A percentile compares a stretch with the other conserved stretches of the same genome.
Evolutionary conservation across 148 eudicot species (phyloP).

Genomic region (Oxyria digyna): DNA sequence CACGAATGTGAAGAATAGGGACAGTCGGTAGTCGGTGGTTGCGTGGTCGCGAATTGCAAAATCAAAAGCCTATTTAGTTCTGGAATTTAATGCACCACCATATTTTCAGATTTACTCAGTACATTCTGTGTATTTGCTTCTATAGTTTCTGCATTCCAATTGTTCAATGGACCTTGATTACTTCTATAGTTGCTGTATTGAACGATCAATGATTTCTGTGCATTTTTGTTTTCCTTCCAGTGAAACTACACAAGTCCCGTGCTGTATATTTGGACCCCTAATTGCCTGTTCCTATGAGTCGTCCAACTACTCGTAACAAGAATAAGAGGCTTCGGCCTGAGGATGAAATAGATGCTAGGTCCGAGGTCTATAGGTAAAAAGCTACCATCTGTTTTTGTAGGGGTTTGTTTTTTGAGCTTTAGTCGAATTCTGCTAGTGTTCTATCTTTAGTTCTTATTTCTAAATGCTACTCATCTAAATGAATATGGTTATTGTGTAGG

Average conservation of each 20-base stretch:
- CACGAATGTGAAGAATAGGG: background rate
- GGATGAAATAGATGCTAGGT: conserved; percentile 39
- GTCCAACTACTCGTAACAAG: conserved; percentile 69
- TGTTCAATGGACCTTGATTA: background rate
- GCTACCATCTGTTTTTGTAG: background rate
- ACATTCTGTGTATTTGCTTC: background rate
- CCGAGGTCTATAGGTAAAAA: conserved; percentile 50
- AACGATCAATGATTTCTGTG: background rate
- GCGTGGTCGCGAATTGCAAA: background rate
- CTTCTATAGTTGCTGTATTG: background rate
- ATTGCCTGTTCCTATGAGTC: conserved; percentile 28
- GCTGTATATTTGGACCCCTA: background rate
- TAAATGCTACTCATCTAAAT: background rate
- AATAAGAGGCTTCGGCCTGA: conserved; percentile 64
- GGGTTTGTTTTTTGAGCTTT: background rate
- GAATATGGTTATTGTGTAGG: conserved; percentile 25
- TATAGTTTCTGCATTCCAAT: background rate
- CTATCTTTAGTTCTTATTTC: background rate
- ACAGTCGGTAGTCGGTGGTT: background rate
- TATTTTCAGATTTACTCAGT: background rate
- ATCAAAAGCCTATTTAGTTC: background rate
- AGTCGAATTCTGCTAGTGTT: background rate
- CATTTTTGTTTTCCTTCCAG: background rate
- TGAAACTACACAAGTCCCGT: background rate
- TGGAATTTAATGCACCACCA: background rate